phyloP scores from a whole-genome alignment of 257 asterid genomes.

The Leonotis leonurus region DNA sequence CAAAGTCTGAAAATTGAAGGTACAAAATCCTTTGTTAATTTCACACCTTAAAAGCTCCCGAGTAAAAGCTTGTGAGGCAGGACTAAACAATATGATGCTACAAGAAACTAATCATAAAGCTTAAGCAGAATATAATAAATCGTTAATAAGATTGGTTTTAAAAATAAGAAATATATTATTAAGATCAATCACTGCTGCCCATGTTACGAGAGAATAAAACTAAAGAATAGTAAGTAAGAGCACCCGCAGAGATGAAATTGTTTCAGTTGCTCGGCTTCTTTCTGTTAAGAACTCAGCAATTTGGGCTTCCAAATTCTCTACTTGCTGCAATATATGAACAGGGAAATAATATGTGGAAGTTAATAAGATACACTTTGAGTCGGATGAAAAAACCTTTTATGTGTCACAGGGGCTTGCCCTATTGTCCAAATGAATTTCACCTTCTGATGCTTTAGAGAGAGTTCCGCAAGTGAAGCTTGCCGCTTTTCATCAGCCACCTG shows the following conservation, averaged over 20 bases:
- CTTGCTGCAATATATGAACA: slow-evolving; percentile 48
- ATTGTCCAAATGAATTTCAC: slow-evolving; percentile 31
- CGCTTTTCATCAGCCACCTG: slow-evolving; percentile 83
- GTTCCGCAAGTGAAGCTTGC: slow-evolving; percentile 64
- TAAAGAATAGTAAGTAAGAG: slow-evolving; percentile 15
- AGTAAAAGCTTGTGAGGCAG: slow-evolving; percentile 2
- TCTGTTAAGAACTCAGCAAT: slow-evolving; percentile 74
- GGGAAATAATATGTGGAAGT: slow-evolving; percentile 3
- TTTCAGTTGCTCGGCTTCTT: slow-evolving; percentile 73
- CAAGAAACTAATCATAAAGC: slow-evolving; percentile 2
- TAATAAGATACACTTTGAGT: slow-evolving; percentile 2
- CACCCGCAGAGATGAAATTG: slow-evolving; percentile 80
- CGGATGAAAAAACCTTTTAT: slow-evolving; percentile 17
- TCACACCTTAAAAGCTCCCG: slow-evolving; percentile 17
- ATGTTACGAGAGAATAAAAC: slow-evolving; percentile 12
- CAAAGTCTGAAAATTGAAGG: slow-evolving; percentile 41
- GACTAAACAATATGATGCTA: background rate
- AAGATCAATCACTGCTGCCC: slow-evolving; percentile 5
- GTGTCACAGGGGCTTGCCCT: slow-evolving; percentile 9
- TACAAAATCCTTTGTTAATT: slow-evolving; percentile 2
- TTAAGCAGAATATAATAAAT: background rate
- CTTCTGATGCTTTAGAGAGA: slow-evolving; percentile 77
- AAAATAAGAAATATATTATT: no score
- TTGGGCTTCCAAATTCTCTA: slow-evolving; percentile 79
- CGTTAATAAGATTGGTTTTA: no score